Evolutionary conservation across 78 protist genomes (phyloP).

Genomic region (Speleostelium caveatum): DNA sequence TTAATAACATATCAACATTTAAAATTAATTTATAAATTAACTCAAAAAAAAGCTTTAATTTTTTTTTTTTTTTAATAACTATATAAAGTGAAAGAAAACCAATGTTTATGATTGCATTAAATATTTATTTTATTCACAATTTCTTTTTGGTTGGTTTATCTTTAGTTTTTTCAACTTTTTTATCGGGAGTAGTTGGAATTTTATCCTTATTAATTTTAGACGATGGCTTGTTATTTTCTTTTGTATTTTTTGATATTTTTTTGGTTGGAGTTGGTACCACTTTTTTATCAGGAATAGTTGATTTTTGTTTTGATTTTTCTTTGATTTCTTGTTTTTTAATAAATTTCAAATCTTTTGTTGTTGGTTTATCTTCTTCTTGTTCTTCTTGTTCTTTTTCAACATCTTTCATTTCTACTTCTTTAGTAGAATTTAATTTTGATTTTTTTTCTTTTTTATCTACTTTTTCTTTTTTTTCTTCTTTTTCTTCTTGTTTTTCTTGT

Average conservation of each 20-base stretch:
- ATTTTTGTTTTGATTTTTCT: neutral
- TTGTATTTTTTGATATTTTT: constrained; percentile 45
- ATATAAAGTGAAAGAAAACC: constrained; percentile 42
- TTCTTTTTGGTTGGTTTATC: no score
- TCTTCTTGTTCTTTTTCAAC: neutral
- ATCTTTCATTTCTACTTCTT: neutral
- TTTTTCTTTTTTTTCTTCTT: neutral
- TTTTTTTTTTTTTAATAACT: constrained; percentile 11
- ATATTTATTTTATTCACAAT: no score
- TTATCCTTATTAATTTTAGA: constrained; percentile 39
- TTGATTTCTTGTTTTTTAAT: neutral
- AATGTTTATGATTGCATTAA: constrained; percentile 45
- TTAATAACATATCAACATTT: constrained; percentile 30
- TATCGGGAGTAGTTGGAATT: constrained; percentile 1
- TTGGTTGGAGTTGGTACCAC: constrained; percentile 61
- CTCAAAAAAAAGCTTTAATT: neutral
- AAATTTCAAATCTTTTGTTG: neutral
- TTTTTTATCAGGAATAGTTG: neutral
- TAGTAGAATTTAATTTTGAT: neutral
- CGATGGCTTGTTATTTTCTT: constrained; percentile 49
- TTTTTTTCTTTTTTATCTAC: neutral
- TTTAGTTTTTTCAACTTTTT: no score
- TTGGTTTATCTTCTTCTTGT: neutral
- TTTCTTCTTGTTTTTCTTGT: neutral
- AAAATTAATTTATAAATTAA: constrained; percentile 37